Base-by-base conservation (phyloP, 2,329 filamentous ascomycete genomes). In the Shiraia sp. region DNA sequence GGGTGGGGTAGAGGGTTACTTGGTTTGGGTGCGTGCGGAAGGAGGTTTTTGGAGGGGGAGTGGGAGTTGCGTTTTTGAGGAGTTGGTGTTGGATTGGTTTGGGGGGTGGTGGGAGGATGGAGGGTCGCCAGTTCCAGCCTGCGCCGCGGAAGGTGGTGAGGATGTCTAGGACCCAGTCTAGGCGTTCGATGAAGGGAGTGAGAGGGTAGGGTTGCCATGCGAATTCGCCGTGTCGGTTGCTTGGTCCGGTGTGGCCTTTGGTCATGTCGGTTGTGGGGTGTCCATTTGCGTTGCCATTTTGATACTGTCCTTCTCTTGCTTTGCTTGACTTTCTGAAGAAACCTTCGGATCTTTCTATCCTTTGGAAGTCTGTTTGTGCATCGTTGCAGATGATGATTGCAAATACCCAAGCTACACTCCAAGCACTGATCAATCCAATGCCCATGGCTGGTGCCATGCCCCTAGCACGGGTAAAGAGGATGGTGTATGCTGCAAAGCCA, bases 41-140 rank as follows among this genome's bases (percentile, higher is more conserved):
- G 6, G 55, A 51, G 38, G 59, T 50, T 7, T 48, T 51, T n/a
- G 57, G 37, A 9, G 46, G 51, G 1, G 31, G 34, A 3, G 10
- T 29, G n/a, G 45, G 36, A 23, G 48, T 36, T 0, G 60, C 55
- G 37, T 68, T 66, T 23, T 49, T 51, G 15, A 53, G 41, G 4
- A 75, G 64, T 51, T 72, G 58, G 10, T 60, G 49, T 51, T 73
- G 66, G 5, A 75, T 64, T 43, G 50, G 53, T 44, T 64, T 61
- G 1, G 75, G 75, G 12, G 72, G 70, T 4, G 72, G 68, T 1
- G 74, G 69, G 1, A 82, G 63, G 6, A 72, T 73, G 10, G 74
- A 68, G 16, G 75, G 74, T 4, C 80, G 72, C 73, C 79, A 82
- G 53, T 76, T 80, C 81, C 81, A 85, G 47, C 79, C 78, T 24